Base-by-base conservation (phyloP, 768 basidiomycete genomes). In the Atractiella rhizophila region DNA sequence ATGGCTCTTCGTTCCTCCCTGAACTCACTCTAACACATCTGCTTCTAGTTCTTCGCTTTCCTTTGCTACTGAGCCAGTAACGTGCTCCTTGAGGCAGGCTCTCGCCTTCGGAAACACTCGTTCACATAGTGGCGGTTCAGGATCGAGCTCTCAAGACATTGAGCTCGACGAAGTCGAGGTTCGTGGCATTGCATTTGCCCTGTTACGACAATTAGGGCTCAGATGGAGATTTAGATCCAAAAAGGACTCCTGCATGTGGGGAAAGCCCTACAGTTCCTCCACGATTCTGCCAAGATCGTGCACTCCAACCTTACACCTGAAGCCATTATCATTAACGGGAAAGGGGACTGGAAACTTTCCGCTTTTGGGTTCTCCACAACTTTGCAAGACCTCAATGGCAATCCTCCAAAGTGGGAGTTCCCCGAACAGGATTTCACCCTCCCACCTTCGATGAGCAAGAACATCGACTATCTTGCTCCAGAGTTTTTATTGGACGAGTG, bases 81-180 rank as follows among this genome's bases (percentile, higher is more conserved):
- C 80, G 9, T 76, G 82, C 0, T 79, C 81, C 1, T 66, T 98
- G 11, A 69, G 74, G 38, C 63, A 74, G 19, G 74, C 79, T 5
- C 75, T 83, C 41, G 64, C 68, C 65, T 41, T 43, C 46, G 12
- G 18, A 37, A n/a, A 1, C 34, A 16, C 23, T 39, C 18, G n/a
- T 35, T 9, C 23, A 34, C 4, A 27, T 5, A n/a, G 20, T 5
- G 40, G 36, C 29, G 58, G 64, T 26, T 63, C 70, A 29, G 55
- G 71, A 40, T 70, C n/a, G n/a, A 77, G 13, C 11, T 37, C 13
- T 5, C 47, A 44, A 9, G 54, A 55, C 10, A 51, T 58, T n/a
- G 88, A 94, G 54, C 63, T 98, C 19, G 91, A 98, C 57, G 91
- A 98, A 63, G 76, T 94, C 30, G 91, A 98, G 64, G 83, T 79